Percentiles rank a stretch among this genome's conserved stretches.
phyloP scores from a whole-genome alignment of 495 filamentous ascomycete species.

The Lentithecium fluviatile region DNA sequence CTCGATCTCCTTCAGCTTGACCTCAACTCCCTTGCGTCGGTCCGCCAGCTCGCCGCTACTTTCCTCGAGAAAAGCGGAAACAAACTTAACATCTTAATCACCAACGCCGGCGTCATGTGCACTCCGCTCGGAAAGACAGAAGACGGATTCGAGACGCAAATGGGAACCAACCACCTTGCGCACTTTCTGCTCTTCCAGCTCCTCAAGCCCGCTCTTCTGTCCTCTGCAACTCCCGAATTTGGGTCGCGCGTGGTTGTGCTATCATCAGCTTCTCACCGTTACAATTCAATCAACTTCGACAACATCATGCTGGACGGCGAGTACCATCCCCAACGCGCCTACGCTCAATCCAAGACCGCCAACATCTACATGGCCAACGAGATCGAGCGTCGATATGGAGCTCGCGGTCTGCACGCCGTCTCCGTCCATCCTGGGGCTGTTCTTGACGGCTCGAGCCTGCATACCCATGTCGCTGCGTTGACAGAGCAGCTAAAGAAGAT shows the following conservation, averaged over 20 bases:
- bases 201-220: conserved; percentile 28
- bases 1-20: conserved; percentile 49
- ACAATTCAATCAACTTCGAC: conserved; percentile 28
- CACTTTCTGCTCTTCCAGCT: conserved; percentile 39
- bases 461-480: background rate
- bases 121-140: conserved; percentile 24
- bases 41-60: conserved; percentile 47
- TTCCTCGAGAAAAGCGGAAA: conserved; percentile 35
- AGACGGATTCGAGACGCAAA: conserved; percentile 35
- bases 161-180: conserved; percentile 36
- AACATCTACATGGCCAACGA: conserved; percentile 37
- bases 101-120: conserved; percentile 35
- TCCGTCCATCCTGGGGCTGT: conserved; percentile 33
- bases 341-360: conserved; percentile 29
- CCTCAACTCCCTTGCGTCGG: conserved; percentile 47
- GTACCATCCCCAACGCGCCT: conserved; percentile 11
- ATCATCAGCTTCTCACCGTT: conserved; percentile 28
- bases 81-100: conserved; percentile 34
- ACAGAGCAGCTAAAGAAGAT: conserved; percentile 20
- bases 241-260: conserved; percentile 30
- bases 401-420: conserved; percentile 25
- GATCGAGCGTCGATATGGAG: conserved; percentile 29
- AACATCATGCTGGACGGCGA: conserved; percentile 18
- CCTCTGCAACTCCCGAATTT: conserved; percentile 28
- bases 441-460: conserved; percentile 6